These are phyloP conservation scores for Sclerotinia glacialis DNA, from an alignment of 2,329 filamentous ascomycete species.

Conservation along the genomic window DNA sequence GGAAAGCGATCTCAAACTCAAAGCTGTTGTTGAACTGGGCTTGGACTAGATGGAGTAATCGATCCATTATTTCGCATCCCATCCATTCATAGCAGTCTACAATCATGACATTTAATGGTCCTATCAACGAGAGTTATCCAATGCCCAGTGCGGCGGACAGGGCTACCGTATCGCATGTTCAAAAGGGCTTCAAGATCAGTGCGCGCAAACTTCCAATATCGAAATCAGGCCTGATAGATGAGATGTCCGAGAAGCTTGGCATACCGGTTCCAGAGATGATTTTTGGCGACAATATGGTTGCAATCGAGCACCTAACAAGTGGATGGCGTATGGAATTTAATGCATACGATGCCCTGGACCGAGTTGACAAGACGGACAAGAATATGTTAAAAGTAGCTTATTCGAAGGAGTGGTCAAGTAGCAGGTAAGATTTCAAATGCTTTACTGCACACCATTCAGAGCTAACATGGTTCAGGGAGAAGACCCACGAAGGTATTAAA, in stretches of 20 bases:
- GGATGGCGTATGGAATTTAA: constrained; percentile 80
- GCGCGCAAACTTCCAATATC: constrained; percentile 93
- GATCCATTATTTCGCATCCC: neutral
- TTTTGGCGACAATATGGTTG: constrained; percentile 89
- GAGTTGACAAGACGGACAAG: constrained; percentile 88
- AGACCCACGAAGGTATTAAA: constrained; percentile 80
- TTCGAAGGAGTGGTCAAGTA: constrained; percentile 76
- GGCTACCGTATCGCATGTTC: constrained; percentile 56
- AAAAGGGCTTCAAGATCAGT: constrained; percentile 69
- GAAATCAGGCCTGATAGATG: constrained; percentile 85
- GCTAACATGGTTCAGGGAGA: constrained; percentile 56
- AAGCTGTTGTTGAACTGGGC: neutral
- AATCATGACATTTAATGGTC: constrained; percentile 38
- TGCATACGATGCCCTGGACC: constrained; percentile 81
- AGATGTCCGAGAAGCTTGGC: constrained; percentile 71
- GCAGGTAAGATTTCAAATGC: constrained; percentile 26
- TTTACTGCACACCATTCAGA: neutral
- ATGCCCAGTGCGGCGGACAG: constrained; percentile 49
- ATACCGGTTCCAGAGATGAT: constrained; percentile 98
- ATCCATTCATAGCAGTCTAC: neutral
- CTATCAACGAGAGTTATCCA: constrained; percentile 53
- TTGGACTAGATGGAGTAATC: neutral
- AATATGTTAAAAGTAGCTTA: constrained; percentile 93
- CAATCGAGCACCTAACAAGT: constrained; percentile 68
- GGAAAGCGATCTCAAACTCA: neutral